Percentiles rank a stretch among this genome's conserved stretches.
These are phyloP conservation scores for Blastobotrys serpentis DNA, from an alignment of 1,139 yeast genomes.

Conservation along the genomic window DNA sequence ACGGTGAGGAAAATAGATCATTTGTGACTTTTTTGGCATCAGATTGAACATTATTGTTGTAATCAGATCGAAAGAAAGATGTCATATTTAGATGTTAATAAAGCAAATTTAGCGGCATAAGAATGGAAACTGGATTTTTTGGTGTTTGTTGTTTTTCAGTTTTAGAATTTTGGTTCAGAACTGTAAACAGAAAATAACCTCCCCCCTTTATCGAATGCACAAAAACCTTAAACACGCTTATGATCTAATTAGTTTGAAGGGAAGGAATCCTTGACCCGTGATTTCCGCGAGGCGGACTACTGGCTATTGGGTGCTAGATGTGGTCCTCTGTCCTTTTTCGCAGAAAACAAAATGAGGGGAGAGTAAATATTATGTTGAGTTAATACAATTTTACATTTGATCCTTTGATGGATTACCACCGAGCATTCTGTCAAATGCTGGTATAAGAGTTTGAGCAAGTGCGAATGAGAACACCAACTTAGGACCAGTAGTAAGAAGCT, in stretches of 20 bases:
- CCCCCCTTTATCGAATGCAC: background rate
- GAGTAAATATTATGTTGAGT: background rate
- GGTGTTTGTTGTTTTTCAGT: background rate
- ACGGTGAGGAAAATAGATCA: background rate
- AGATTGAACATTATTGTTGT: background rate
- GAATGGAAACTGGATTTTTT: background rate
- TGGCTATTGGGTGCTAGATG: no score
- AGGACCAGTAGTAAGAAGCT: conserved; percentile 95
- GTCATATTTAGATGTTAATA: background rate
- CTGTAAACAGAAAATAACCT: background rate
- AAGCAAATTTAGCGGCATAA: conserved; percentile 1
- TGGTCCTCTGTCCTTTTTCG: no score
- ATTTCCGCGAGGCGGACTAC: no score
- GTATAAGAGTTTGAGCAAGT: conserved; percentile 92
- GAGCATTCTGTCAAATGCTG: conserved; percentile 76
- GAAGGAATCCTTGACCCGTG: no score
- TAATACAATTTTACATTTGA: conserved; percentile 11
- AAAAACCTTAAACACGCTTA: background rate
- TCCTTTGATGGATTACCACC: conserved; percentile 15
- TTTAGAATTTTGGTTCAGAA: background rate
- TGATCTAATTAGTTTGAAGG: no score
- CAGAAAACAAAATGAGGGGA: no score
- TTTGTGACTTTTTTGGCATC: background rate
- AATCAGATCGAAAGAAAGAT: background rate
- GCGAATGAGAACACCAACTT: conserved; percentile 96